Conservation (phyloP, 1,139 yeast genomes). For the Geotrichum cucujoidarum region DNA sequence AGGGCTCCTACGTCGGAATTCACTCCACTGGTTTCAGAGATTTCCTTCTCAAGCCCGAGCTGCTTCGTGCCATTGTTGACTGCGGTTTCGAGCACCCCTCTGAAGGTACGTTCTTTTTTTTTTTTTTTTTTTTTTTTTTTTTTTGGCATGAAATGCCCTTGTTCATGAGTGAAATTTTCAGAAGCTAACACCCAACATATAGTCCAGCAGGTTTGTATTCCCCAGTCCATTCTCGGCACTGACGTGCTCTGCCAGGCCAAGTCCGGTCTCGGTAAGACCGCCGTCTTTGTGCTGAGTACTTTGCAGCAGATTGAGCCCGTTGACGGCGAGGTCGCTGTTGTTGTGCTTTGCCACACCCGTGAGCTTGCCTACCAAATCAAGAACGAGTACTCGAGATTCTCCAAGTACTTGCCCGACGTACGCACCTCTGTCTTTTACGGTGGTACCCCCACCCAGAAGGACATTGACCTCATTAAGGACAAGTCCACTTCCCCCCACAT, state of each 20-base stretch:
- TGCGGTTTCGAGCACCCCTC: constrained; percentile 99
- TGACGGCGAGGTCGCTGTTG: constrained; percentile 90
- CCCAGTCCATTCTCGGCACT: constrained; percentile 95
- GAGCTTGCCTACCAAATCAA: constrained; percentile 97
- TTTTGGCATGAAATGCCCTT: too few relatives aligned
- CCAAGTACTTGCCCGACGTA: constrained; percentile 97
- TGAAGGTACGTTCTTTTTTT: constrained; percentile 65
- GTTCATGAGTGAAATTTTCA: not conserved
- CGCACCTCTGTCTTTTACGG: constrained; percentile 96
- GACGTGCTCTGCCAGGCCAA: constrained; percentile 98
- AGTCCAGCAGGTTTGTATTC: constrained; percentile 98
- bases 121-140: not conserved
- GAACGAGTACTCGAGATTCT: constrained; percentile 95
- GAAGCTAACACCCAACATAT: not conserved
- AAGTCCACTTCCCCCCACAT: constrained; percentile 95
- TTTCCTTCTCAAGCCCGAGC: constrained; percentile 91
- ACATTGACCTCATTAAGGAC: constrained; percentile 81
- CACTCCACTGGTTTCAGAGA: constrained; percentile 99
- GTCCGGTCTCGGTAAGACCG: constrained; percentile 99
- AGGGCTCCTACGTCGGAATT: constrained; percentile 96
- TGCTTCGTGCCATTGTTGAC: constrained; percentile 94
- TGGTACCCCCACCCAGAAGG: constrained; percentile 84
- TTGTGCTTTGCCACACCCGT: constrained; percentile 96
- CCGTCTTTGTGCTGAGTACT: constrained; percentile 93
- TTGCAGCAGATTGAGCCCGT: constrained; percentile 96